Conservation (phyloP, 805 yeast species). For the Wickerhamiella azyma region DNA sequence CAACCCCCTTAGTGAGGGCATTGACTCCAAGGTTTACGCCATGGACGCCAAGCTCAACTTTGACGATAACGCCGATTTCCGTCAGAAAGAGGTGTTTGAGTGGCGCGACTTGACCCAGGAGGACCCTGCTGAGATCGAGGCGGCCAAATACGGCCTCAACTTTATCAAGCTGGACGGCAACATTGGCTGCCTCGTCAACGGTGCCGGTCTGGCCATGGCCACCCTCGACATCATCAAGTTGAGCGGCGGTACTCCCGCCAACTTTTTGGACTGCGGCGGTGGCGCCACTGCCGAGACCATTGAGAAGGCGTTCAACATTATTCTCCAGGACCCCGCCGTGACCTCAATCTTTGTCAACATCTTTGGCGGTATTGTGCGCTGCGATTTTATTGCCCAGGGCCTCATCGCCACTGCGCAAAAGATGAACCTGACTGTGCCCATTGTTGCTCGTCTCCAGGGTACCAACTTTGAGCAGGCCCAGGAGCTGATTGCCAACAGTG, state of each 20-base stretch:
- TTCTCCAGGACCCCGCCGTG: conserved; percentile 76
- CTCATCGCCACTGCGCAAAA: conserved; percentile 88
- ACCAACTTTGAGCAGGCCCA: conserved; percentile 86
- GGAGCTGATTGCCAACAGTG: conserved; percentile 72
- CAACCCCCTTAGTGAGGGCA: conserved; percentile 92
- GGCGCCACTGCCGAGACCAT: conserved; percentile 98
- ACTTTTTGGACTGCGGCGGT: conserved; percentile 99
- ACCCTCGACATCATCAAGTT: conserved; percentile 98
- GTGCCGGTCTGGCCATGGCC: conserved; percentile 99
- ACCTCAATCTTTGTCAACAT: conserved; percentile 95
- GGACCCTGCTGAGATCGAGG: conserved; percentile 93
- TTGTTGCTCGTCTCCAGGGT: conserved; percentile 97
- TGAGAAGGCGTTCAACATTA: conserved; percentile 89
- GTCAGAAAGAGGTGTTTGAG: conserved; percentile 85
- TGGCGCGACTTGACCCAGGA: conserved; percentile 98
- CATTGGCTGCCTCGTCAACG: conserved; percentile 97
- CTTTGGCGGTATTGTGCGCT: conserved; percentile 98
- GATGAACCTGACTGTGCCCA: conserved; percentile 82
- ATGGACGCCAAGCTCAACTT: conserved; percentile 99
- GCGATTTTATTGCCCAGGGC: conserved; percentile 98
- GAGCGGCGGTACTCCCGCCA: conserved; percentile 98
- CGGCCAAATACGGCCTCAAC: conserved; percentile 79
- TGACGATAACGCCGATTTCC: conserved; percentile 90
- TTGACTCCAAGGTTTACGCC: conserved; percentile 79
- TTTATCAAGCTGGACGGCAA: conserved; percentile 97